A percentile compares a stretch with the other conserved stretches of the same genome.
These are phyloP conservation scores for Crotalaria pallida DNA, from an alignment of 306 rosid species.

Conservation along the genomic window DNA sequence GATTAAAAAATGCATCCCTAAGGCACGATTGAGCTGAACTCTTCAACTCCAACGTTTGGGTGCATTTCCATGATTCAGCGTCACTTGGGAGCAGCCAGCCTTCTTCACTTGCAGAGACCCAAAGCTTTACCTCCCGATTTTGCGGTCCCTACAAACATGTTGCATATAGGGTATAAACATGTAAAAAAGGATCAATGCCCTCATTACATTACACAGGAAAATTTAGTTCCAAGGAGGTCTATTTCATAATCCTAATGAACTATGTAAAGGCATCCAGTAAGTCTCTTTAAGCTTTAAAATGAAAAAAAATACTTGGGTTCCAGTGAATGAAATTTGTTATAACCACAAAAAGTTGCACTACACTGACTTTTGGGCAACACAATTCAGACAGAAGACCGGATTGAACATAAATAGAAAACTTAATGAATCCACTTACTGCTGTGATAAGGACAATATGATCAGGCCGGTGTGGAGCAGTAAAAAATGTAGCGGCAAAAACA, in stretches of 20 bases:
- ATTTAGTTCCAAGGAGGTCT: neutral
- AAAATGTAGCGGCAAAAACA: conserved; percentile 82
- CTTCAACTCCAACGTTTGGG: conserved; percentile 77
- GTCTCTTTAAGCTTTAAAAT: neutral
- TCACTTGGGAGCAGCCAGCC: conserved; percentile 94
- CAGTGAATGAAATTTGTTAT: conserved; percentile 1
- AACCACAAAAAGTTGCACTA: neutral
- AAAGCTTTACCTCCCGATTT: conserved; percentile 88
- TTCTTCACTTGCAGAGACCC: conserved; percentile 85
- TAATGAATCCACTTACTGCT: conserved; percentile 48
- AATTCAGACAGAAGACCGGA: neutral
- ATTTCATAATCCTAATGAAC: neutral
- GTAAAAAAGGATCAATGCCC: conserved; percentile 8
- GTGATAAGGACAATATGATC: conserved; percentile 89
- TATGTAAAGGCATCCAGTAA: neutral
- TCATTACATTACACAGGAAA: neutral
- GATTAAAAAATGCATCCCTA: conserved; percentile 93
- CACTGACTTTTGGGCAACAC: neutral
- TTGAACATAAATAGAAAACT: neutral
- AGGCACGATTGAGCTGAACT: conserved; percentile 71
- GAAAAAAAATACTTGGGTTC: neutral
- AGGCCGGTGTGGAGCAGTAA: conserved; percentile 82
- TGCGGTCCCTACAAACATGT: conserved; percentile 62
- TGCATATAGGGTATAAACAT: neutral
- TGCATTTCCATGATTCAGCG: conserved; percentile 86